Conservation (phyloP, 2,329 filamentous ascomycete species). For the Ceratocystis eucalypticola region DNA sequence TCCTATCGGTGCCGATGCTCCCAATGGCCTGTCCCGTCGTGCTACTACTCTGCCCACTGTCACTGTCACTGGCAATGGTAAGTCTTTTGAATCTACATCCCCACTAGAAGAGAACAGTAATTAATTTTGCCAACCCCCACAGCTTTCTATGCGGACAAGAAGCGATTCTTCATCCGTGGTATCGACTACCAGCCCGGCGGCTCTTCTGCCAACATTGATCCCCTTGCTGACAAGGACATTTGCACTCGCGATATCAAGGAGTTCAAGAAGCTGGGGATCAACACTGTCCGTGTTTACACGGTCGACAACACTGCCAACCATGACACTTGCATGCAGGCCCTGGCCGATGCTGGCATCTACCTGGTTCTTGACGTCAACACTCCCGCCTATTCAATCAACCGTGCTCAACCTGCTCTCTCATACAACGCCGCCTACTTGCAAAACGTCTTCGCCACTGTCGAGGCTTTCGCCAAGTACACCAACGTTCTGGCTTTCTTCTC, state of each 20-base stretch:
- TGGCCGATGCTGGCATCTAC: conserved; percentile 80
- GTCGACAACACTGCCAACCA: conserved; percentile 76
- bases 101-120: background rate
- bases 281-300: conserved; percentile 85
- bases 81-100: conserved; percentile 18
- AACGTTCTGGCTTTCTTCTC: conserved; percentile 84
- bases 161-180: conserved; percentile 46
- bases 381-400: conserved; percentile 79
- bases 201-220: conserved; percentile 47
- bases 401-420: conserved; percentile 49
- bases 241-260: conserved; percentile 70
- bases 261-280: conserved; percentile 77
- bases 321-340: conserved; percentile 68
- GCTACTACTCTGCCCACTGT: conserved; percentile 35
- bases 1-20: conserved; percentile 35
- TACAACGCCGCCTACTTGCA: conserved; percentile 82
- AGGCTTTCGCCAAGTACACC: conserved; percentile 66
- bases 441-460: conserved; percentile 75
- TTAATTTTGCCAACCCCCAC: conserved; percentile 2
- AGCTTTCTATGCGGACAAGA: conserved; percentile 43
- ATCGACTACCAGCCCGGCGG: conserved; percentile 52
- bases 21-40: conserved; percentile 38
- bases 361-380: conserved; percentile 84
- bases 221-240: conserved; percentile 53
- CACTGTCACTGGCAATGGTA: conserved; percentile 45